A percentile compares a stretch with the other conserved stretches of the same genome.
Conservation (phyloP, 2,329 filamentous ascomycete species). For the Nemania sp. region DNA sequence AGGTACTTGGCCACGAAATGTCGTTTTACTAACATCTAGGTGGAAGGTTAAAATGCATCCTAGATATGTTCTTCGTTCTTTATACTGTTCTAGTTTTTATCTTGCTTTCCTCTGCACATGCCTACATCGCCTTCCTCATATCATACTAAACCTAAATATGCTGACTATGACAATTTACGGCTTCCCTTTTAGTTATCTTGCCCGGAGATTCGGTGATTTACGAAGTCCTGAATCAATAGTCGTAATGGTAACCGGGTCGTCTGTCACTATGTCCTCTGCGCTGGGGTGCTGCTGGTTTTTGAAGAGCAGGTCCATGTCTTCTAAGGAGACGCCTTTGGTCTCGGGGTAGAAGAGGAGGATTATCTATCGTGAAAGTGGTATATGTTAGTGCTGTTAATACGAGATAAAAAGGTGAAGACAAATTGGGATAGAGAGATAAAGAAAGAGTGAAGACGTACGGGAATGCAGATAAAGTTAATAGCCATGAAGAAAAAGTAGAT, state of each 20-base stretch:
- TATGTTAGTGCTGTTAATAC: not conserved
- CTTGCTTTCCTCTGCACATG: not conserved
- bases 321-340: slow-evolving; percentile 46
- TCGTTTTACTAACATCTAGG: no score
- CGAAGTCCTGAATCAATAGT: not conserved
- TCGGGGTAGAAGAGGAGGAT: slow-evolving; percentile 49
- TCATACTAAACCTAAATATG: not conserved
- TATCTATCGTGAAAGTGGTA: slow-evolving; percentile 40
- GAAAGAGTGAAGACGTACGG: slow-evolving; percentile 48
- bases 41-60: not conserved
- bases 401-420: not conserved
- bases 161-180: not conserved
- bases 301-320: slow-evolving; percentile 49
- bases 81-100: not conserved
- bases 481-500: slow-evolving; percentile 70
- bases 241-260: not conserved
- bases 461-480: slow-evolving; percentile 62
- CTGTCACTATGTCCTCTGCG: not conserved
- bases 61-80: not conserved
- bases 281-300: slow-evolving; percentile 12
- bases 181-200: not conserved
- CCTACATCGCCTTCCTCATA: not conserved
- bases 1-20: not conserved
- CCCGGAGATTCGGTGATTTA: not conserved
- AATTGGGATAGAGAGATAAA: not conserved